phyloP scores from a whole-genome alignment of 257 asterid species.

The Lavandula angustifolia region DNA sequence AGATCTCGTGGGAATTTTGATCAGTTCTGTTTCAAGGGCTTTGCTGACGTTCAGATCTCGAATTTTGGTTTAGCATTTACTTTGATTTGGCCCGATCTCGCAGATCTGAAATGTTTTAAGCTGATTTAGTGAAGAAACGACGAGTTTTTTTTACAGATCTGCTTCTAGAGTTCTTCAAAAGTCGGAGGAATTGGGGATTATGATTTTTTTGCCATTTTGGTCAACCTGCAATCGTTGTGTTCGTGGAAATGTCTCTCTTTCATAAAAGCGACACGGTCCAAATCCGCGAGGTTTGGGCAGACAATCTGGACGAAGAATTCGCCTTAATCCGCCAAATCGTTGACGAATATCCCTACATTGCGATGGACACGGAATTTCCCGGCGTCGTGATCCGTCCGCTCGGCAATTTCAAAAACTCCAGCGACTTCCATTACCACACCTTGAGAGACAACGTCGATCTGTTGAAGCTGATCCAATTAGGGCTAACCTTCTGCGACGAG shows the following conservation, averaged over 20 bases:
- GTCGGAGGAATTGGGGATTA: not conserved
- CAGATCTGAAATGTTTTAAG: not conserved
- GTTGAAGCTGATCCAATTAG: slow-evolving; percentile 70
- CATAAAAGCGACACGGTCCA: slow-evolving; percentile 59
- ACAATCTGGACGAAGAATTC: slow-evolving; percentile 67
- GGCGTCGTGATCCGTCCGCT: slow-evolving; percentile 60
- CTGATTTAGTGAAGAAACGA: slow-evolving; percentile 16
- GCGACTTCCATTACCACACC: slow-evolving; percentile 56
- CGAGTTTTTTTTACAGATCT: slow-evolving; percentile 20
- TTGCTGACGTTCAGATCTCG: slow-evolving; percentile 12
- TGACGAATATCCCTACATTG: slow-evolving; percentile 67
- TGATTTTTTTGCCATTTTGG: not conserved
- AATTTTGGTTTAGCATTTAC: not conserved
- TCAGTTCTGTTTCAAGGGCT: slow-evolving; percentile 18
- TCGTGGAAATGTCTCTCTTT: slow-evolving; percentile 55
- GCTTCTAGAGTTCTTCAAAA: not conserved
- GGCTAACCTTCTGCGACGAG: slow-evolving; percentile 66
- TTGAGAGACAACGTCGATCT: slow-evolving; percentile 68
- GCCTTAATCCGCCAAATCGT: slow-evolving; percentile 60
- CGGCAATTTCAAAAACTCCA: slow-evolving; percentile 54
- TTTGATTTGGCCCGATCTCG: slow-evolving; percentile 13
- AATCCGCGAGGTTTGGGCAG: slow-evolving; percentile 74
- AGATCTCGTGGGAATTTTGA: slow-evolving; percentile 38
- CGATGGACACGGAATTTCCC: slow-evolving; percentile 84
- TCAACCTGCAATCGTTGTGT: slow-evolving; percentile 19